phyloP scores from a whole-genome alignment of 768 basidiomycete species.

The Lactarius quietus region DNA sequence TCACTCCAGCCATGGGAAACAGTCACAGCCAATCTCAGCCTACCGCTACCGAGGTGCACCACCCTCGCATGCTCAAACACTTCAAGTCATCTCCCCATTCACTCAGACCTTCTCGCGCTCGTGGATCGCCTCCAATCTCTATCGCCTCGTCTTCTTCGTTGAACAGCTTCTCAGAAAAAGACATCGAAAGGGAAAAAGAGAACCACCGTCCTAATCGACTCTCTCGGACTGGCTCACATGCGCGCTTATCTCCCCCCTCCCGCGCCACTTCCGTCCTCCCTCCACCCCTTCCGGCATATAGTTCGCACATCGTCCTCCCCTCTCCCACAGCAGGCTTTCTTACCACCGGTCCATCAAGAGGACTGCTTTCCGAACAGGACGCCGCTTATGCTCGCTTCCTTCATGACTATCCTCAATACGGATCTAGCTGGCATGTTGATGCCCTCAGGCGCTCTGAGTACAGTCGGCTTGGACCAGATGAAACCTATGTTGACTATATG shows the following conservation, averaged over 20 bases:
- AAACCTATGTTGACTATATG: slow-evolving; percentile 87
- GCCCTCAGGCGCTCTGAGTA: slow-evolving; percentile 63
- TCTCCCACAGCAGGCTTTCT: slow-evolving; percentile 25
- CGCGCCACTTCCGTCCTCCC: slow-evolving; percentile 5
- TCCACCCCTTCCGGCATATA: slow-evolving; percentile 2
- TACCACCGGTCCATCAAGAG: not conserved
- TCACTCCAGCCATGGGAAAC: slow-evolving; percentile 15
- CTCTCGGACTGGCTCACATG: not conserved
- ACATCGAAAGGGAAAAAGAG: slow-evolving; percentile 15
- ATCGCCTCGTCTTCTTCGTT: slow-evolving; percentile 15
- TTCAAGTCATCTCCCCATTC: slow-evolving; percentile 23
- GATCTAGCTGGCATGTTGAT: slow-evolving; percentile 67
- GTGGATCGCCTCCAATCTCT: slow-evolving; percentile 9
- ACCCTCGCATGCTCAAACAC: slow-evolving; percentile 21
- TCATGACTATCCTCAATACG: slow-evolving; percentile 49
- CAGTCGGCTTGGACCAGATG: slow-evolving; percentile 41
- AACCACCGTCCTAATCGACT: slow-evolving; percentile 9
- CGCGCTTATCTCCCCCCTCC: slow-evolving; percentile 1
- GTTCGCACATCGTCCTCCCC: slow-evolving; percentile 15
- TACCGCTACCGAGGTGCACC: not conserved
- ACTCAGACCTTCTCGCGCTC: slow-evolving; percentile 11
- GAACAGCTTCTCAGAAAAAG: slow-evolving; percentile 24
- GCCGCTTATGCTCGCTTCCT: slow-evolving; percentile 24
- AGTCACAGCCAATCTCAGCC: slow-evolving; percentile 8
- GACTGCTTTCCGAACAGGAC: slow-evolving; percentile 6